Evolutionary conservation across 2,329 filamentous ascomycete genomes (phyloP), one percentile per base, ranked within the genome.

Genomic region (Aspergillus sp.): DNA sequence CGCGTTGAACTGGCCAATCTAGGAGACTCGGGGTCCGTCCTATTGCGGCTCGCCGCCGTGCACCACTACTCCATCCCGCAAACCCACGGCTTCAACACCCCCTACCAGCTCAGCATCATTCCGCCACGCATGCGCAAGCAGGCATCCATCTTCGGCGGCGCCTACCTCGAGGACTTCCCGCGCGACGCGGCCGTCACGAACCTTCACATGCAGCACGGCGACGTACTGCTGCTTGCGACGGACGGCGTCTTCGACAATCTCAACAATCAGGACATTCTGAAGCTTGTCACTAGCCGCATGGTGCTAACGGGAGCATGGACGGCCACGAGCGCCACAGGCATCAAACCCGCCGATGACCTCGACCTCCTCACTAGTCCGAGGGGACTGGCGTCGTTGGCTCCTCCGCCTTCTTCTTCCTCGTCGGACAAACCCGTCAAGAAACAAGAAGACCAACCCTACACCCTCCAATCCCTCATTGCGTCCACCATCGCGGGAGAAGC

Each of bases 231-330:
- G 18, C 90, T 99, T 66, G 95, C 92, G 1, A 96, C 92, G 0
- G 95, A 99, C 75, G 95, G 95, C 4, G 90, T 98, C 4, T 95
- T 95, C 85, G 95, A 99, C 75, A 99, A 99, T 69, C 82, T 99
- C 32, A 95, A 91, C 71, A 90, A 92, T 69, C 90, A 96, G 71
- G 92, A 99, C 66, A 89, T 96, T 31, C 83, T 99, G 12, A 86
- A 87, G 60, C 87, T 96, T 55, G 87, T 94, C 26, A 94, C 89
- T 65, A 82, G 84, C 52, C 82, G 87, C 29, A 96, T 99, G 92
- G 81, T 87, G 36, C 80, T 83, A 14, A 80, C 82, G 4, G 89
- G 89, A 3, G 92, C 91, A 0, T 97, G 93, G 92, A 80, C 84
- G 20, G 82, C 83, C 66, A 85, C 84, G 1, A 78, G 77, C 0